Evolutionary conservation across 257 asterid genomes (phyloP).

Genomic region (Asclepias syriaca): DNA sequence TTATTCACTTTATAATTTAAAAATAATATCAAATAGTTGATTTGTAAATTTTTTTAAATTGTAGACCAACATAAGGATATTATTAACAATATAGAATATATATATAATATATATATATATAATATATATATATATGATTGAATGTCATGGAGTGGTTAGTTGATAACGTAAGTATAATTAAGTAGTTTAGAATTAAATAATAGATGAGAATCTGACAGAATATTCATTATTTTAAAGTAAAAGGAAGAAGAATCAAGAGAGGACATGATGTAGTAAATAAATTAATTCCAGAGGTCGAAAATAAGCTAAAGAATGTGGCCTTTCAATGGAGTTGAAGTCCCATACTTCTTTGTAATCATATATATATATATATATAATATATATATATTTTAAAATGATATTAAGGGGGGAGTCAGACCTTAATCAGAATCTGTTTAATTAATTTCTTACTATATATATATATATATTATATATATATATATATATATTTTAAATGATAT

Average conservation of each 20-base stretch:
- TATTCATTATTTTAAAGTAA: neutral
- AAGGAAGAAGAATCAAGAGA: neutral
- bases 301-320: slow-evolving; percentile 10
- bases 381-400: neutral
- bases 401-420: slow-evolving; percentile 10
- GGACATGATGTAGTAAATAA: neutral
- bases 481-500: neutral
- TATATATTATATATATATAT: no score
- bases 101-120: no score
- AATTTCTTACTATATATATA: no score
- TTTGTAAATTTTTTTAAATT: no score
- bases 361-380: no score
- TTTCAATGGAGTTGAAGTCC: slow-evolving; percentile 22
- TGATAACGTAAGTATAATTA: no score
- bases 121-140: no score
- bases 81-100: no score
- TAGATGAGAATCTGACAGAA: slow-evolving; percentile 10
- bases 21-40: no score
- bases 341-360: neutral
- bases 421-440: no score
- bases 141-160: neutral
- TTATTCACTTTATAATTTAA: no score
- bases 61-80: no score
- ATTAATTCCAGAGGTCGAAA: neutral
- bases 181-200: neutral